A percentile compares a stretch with the other conserved stretches of the same genome.
Evolutionary conservation across 2,329 filamentous ascomycete species (phyloP).

Genomic region (Penicillium occitanis): DNA sequence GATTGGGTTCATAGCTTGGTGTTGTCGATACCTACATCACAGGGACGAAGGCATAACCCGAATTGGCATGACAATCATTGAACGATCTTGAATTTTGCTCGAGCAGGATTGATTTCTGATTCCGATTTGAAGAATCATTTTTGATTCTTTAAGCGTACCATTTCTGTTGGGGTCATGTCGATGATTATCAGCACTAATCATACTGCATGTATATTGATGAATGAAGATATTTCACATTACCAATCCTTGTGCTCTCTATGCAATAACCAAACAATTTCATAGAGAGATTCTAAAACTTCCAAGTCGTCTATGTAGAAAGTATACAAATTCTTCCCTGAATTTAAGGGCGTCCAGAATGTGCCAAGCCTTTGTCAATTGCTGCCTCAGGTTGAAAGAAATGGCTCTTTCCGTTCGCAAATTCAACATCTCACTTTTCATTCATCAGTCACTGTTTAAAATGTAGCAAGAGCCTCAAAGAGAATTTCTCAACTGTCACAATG

Average conservation of each 20-base stretch:
- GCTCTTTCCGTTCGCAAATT: not conserved
- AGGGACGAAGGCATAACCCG: not conserved
- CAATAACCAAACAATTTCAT: not conserved
- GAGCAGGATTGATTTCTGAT: not conserved
- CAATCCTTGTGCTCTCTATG: not conserved
- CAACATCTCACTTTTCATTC: not conserved
- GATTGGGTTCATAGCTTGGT: conserved; percentile 1
- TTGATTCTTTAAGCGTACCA: not conserved
- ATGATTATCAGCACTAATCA: not conserved
- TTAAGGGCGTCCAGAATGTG: conserved; percentile 2
- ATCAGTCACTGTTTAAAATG: not conserved
- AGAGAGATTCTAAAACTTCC: not conserved
- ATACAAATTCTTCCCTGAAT: not conserved
- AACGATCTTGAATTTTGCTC: not conserved
- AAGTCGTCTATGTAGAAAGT: not conserved
- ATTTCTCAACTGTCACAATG: conserved; percentile 4
- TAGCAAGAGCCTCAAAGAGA: not conserved
- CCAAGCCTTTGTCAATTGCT: conserved; percentile 12
- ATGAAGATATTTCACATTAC: not conserved
- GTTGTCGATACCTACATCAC: not conserved
- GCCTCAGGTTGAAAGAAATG: not conserved
- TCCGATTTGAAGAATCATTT: not conserved
- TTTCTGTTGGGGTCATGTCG: not conserved
- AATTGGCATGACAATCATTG: not conserved
- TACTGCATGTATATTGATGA: conserved; percentile 10